These are phyloP conservation scores for Handroanthus guayacan DNA, from an alignment of 257 asterid genomes.

Conservation along the genomic window DNA sequence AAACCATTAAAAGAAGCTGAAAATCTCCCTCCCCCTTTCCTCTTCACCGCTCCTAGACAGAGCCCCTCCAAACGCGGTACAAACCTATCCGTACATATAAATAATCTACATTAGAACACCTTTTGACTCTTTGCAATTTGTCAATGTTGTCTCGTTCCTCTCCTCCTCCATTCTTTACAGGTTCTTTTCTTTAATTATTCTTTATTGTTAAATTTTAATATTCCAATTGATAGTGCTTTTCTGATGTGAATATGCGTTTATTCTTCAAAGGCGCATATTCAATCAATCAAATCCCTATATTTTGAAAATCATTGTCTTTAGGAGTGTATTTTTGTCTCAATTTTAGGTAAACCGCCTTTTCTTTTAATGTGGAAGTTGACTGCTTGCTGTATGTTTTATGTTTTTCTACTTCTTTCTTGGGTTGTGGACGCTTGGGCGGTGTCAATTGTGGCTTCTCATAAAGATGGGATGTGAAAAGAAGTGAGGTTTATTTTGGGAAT, in stretches of 20 bases:
- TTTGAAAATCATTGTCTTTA: not conserved
- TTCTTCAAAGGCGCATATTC: constrained; percentile 13
- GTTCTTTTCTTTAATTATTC: constrained; percentile 13
- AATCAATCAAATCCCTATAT: constrained; percentile 21
- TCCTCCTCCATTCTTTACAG: constrained; percentile 35
- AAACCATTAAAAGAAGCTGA: not conserved
- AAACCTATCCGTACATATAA: not conserved
- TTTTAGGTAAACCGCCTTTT: constrained; percentile 15
- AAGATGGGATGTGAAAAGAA: not conserved
- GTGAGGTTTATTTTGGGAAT: constrained; percentile 17
- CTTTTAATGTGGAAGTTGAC: constrained; percentile 7
- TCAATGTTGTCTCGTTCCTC: constrained; percentile 34
- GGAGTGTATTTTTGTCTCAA: not conserved
- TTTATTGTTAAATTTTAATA: not conserved
- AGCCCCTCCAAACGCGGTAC: constrained; percentile 30
- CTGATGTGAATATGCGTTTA: constrained; percentile 14
- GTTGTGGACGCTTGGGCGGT: constrained; percentile 9
- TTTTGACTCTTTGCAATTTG: constrained; percentile 26
- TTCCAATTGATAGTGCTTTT: not conserved
- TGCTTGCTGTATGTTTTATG: constrained; percentile 29
- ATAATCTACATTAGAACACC: not conserved
- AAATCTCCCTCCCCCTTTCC: not conserved
- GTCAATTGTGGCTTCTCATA: constrained; percentile 29
- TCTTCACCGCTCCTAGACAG: not conserved
- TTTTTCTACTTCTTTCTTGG: not conserved